Conservation (phyloP, 1,139 yeast species). For the Kurtzmaniella quercitrusa region DNA sequence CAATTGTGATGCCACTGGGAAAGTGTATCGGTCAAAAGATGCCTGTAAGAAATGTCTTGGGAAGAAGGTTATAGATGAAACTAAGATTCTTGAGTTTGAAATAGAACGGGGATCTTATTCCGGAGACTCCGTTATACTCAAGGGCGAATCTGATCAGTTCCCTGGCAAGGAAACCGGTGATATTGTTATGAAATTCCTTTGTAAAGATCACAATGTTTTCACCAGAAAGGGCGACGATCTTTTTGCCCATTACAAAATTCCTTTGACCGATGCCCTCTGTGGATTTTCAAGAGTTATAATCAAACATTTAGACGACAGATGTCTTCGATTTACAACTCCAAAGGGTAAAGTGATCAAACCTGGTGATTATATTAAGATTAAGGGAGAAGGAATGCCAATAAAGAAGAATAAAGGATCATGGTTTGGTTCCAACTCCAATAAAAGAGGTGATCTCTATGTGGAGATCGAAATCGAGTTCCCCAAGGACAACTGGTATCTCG, state of each 20-base stretch:
- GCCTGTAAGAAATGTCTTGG: constrained; percentile 78
- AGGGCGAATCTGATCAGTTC: constrained; percentile 74
- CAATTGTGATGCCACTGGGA: constrained; percentile 72
- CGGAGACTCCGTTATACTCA: constrained; percentile 58
- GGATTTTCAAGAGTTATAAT: constrained; percentile 70
- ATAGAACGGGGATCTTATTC: constrained; percentile 67
- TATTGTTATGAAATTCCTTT: constrained; percentile 57
- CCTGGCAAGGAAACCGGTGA: constrained; percentile 79
- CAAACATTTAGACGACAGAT: constrained; percentile 81
- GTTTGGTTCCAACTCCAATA: constrained; percentile 23
- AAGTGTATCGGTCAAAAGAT: constrained; percentile 59
- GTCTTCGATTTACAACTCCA: constrained; percentile 59
- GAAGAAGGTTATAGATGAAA: constrained; percentile 55
- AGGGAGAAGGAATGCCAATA: constrained; percentile 85
- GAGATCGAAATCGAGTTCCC: constrained; percentile 78
- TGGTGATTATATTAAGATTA: constrained; percentile 61
- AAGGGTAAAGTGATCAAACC: constrained; percentile 80
- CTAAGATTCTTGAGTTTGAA: constrained; percentile 73
- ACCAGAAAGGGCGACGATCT: constrained; percentile 62
- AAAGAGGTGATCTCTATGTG: constrained; percentile 72
- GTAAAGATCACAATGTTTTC: constrained; percentile 45
- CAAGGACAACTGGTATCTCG: constrained; percentile 72
- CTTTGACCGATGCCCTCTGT: constrained; percentile 76
- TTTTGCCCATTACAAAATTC: constrained; percentile 52
- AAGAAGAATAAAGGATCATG: constrained; percentile 27